Percentiles rank a stretch among this genome's conserved stretches.
These are phyloP conservation scores for Sechiopsis laciniata DNA, from an alignment of 306 rosid genomes.

Conservation along the genomic window DNA sequence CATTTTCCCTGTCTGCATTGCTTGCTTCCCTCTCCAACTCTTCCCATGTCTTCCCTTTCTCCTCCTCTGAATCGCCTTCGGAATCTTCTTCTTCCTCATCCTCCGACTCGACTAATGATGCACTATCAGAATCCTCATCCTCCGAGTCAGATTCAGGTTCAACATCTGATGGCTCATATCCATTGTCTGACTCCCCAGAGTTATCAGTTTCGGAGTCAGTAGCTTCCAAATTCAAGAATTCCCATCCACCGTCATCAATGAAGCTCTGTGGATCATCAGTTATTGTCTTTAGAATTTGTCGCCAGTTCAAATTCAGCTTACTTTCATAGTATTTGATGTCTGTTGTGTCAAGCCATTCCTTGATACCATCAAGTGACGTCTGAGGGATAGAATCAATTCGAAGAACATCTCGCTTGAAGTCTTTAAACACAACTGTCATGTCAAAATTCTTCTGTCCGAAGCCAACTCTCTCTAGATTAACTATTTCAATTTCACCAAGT, in stretches of 20 bases:
- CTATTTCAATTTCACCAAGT: conserved; percentile 86
- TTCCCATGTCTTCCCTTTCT: conserved; percentile 79
- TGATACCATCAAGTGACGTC: conserved; percentile 79
- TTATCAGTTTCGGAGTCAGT: conserved; percentile 81
- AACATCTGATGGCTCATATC: conserved; percentile 76
- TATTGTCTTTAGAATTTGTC: conserved; percentile 87
- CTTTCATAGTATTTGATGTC: conserved; percentile 93
- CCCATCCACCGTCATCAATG: conserved; percentile 96
- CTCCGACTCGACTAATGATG: conserved; percentile 78
- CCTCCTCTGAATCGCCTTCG: conserved; percentile 43
- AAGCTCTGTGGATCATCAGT: conserved; percentile 90
- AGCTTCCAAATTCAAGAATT: conserved; percentile 85
- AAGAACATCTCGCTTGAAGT: conserved; percentile 82
- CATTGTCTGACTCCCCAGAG: conserved; percentile 80
- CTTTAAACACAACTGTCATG: conserved; percentile 85
- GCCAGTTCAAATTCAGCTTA: conserved; percentile 91
- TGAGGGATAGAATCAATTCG: conserved; percentile 91
- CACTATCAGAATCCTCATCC: conserved; percentile 75
- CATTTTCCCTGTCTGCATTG: conserved; percentile 89
- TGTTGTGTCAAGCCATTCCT: conserved; percentile 93
- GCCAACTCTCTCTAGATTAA: conserved; percentile 91
- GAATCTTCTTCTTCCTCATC: conserved; percentile 54
- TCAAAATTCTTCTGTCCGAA: conserved; percentile 99
- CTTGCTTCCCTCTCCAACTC: conserved; percentile 97
- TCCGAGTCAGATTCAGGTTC: conserved; percentile 87